These are phyloP conservation scores for Diaporthe sp. DNA, from an alignment of 2,329 filamentous ascomycete genomes.

Conservation along the genomic window DNA sequence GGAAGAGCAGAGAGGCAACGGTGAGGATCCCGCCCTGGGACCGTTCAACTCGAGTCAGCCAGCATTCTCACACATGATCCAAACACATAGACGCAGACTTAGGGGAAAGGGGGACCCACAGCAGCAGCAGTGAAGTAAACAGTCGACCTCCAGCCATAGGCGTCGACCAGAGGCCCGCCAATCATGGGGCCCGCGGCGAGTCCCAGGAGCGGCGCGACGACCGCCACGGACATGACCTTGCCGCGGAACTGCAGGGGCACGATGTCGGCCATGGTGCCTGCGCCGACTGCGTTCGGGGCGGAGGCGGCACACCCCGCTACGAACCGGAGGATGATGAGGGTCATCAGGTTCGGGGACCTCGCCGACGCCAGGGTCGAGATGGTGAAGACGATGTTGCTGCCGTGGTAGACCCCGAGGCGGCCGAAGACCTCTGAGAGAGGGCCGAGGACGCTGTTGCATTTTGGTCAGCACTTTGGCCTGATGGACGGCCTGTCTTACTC, in stretches of 20 bases:
- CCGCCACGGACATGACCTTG: conserved; percentile 64
- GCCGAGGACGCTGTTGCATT: conserved; percentile 18
- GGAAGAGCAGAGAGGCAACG: conserved; percentile 45
- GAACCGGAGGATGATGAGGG: conserved; percentile 60
- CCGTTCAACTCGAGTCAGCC: neutral
- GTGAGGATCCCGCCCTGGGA: conserved; percentile 43
- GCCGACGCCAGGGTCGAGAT: conserved; percentile 51
- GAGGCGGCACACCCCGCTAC: conserved; percentile 63
- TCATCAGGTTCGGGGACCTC: conserved; percentile 48
- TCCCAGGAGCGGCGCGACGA: conserved; percentile 61
- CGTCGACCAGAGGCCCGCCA: conserved; percentile 71
- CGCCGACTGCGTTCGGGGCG: conserved; percentile 63
- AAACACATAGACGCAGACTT: neutral
- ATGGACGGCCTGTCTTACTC: neutral
- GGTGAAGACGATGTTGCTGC: conserved; percentile 52
- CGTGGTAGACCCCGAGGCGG: conserved; percentile 53
- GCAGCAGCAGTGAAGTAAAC: conserved; percentile 20
- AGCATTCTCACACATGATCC: too few species aligned
- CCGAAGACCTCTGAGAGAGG: conserved; percentile 61
- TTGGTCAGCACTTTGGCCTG: neutral
- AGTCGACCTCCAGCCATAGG: conserved; percentile 64
- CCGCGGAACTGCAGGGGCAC: conserved; percentile 46
- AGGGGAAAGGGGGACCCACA: neutral
- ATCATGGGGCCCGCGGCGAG: conserved; percentile 49
- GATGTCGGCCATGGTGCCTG: conserved; percentile 57